phyloP scores from a whole-genome alignment of 768 basidiomycete species.

The Leccinum subgranulosum region DNA sequence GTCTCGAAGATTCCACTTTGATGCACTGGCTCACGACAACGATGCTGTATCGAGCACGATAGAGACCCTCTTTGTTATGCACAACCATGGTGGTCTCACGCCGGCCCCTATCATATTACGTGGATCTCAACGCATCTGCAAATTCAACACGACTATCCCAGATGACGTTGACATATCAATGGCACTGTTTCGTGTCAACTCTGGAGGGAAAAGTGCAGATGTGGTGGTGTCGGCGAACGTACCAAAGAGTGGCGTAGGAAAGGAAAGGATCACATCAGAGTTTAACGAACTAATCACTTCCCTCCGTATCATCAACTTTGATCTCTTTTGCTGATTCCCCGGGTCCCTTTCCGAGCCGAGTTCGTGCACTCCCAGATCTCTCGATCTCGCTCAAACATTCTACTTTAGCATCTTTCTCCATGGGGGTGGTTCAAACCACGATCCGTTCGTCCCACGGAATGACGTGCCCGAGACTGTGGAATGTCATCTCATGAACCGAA shows the following conservation, averaged over 20 bases:
- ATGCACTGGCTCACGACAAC: conserved; percentile 90
- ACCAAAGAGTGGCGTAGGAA: conserved; percentile 50
- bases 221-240: conserved; percentile 84
- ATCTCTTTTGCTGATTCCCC: conserved; percentile 58
- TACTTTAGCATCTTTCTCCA: neutral
- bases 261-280: conserved; percentile 36
- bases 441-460: neutral
- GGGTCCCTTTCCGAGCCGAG: neutral
- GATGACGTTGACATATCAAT: conserved; percentile 78
- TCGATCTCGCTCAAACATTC: neutral
- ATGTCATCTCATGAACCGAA: conserved; percentile 2
- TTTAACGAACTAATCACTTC: conserved; percentile 57
- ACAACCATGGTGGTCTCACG: conserved; percentile 46
- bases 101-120: conserved; percentile 58
- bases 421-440: neutral
- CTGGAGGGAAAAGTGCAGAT: conserved; percentile 59
- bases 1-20: conserved; percentile 77
- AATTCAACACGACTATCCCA: conserved; percentile 61
- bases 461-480: neutral
- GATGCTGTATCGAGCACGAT: conserved; percentile 54
- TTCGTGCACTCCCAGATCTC: neutral
- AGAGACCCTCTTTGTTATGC: conserved; percentile 35
- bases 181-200: conserved; percentile 74
- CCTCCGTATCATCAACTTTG: conserved; percentile 64
- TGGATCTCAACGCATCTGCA: conserved; percentile 71